A percentile compares a stretch with the other conserved stretches of the same genome.
Conservation (phyloP, 305 asterid genomes). For the Striga hermonthica region DNA sequence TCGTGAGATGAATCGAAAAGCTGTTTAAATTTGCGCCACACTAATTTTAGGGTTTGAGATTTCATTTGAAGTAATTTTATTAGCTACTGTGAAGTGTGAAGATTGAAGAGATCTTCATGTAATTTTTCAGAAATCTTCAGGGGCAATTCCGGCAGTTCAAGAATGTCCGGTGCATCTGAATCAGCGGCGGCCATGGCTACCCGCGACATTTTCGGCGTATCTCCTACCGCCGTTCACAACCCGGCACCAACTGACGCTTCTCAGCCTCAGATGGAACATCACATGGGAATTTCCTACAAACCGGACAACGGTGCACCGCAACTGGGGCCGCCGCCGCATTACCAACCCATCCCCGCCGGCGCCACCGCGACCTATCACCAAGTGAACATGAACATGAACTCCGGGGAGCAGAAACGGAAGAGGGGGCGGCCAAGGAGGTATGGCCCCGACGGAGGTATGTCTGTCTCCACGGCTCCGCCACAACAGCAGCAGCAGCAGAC, state of each 20-base stretch:
- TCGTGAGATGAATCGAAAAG: constrained; percentile 14
- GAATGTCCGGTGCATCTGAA: constrained; percentile 38
- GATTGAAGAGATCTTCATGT: constrained; percentile 16
- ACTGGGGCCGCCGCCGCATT: constrained; percentile 34
- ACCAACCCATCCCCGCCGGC: constrained; percentile 31
- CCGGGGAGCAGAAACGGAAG: constrained; percentile 35
- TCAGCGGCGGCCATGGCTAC: constrained; percentile 27
- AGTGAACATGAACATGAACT: not conserved
- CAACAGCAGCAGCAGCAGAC: constrained; percentile 28
- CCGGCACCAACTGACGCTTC: constrained; percentile 24
- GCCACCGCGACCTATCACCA: constrained; percentile 4
- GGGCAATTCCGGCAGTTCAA: constrained; percentile 19
- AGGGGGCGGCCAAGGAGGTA: constrained; percentile 50
- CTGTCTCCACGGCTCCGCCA: constrained; percentile 20
- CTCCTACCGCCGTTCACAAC: constrained; percentile 16
- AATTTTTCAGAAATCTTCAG: constrained; percentile 2
- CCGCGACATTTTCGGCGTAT: constrained; percentile 30
- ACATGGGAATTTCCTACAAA: constrained; percentile 26
- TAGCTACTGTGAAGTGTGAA: constrained; percentile 20
- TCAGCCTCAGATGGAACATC: constrained; percentile 33
- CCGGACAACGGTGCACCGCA: constrained; percentile 26
- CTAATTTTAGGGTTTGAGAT: constrained; percentile 25
- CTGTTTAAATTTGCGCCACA: constrained; percentile 6
- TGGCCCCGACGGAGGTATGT: constrained; percentile 36
- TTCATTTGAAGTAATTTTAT: constrained; percentile 6